Conservation (phyloP, 768 basidiomycete genomes). For the Leccinum truebloodii region DNA sequence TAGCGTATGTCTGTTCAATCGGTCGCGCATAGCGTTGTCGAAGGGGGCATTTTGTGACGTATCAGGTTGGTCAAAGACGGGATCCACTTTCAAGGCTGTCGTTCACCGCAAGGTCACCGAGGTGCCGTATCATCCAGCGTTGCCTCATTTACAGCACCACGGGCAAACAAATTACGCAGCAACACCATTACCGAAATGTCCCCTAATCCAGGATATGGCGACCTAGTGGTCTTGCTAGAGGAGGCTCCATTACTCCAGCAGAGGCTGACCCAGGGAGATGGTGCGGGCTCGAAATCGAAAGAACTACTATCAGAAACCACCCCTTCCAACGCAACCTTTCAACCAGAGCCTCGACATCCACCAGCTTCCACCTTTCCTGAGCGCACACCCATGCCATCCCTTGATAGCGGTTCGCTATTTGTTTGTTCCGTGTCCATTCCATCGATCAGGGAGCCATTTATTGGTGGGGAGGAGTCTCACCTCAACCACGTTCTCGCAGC, state of each 20-base stretch:
- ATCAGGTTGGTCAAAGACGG: too few relatives aligned
- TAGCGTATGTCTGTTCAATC: too few relatives aligned
- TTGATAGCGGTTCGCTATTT: slow-evolving; percentile 25
- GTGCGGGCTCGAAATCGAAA: slow-evolving; percentile 18
- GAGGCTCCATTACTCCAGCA: slow-evolving; percentile 61
- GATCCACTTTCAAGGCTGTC: slow-evolving; percentile 45
- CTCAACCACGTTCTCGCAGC: slow-evolving; percentile 43
- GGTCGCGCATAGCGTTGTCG: too few relatives aligned
- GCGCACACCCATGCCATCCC: slow-evolving; percentile 12
- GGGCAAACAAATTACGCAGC: slow-evolving; percentile 27
- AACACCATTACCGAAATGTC: slow-evolving; percentile 34
- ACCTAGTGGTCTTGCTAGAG: slow-evolving; percentile 54
- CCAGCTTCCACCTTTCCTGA: slow-evolving; percentile 27
- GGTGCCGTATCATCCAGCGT: slow-evolving; percentile 15
- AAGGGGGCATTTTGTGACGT: too few relatives aligned
- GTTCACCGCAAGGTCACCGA: slow-evolving; percentile 54
- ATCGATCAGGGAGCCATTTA: slow-evolving; percentile 31
- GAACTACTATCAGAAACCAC: slow-evolving; percentile 17
- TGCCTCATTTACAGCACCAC: slow-evolving; percentile 29
- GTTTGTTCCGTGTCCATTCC: slow-evolving; percentile 32
- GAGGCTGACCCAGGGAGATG: slow-evolving; percentile 47
- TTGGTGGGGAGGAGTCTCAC: slow-evolving; percentile 31
- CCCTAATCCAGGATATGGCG: slow-evolving; percentile 50
- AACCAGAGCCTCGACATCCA: slow-evolving; percentile 17
- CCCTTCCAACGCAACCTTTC: slow-evolving; percentile 29